Evolutionary conservation across 192 early-diverging fungal species (phyloP).

Genomic region (Radiomyces spectabilis): DNA sequence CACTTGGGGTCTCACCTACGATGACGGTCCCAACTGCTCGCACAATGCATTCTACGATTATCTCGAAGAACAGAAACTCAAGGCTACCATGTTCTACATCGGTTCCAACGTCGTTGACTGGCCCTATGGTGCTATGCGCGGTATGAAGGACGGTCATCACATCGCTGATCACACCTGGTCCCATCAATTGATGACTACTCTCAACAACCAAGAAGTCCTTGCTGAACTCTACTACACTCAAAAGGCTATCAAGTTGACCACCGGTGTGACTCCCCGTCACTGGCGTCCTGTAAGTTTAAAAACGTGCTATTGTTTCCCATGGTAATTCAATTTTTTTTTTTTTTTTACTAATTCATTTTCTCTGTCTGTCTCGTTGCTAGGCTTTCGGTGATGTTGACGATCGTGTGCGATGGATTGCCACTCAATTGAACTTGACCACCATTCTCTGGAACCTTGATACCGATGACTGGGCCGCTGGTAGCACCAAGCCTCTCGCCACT

Average conservation of each 20-base stretch:
- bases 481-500: neutral
- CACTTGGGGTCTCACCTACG: constrained; percentile 46
- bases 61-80: constrained; percentile 34
- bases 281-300: constrained; percentile 42
- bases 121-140: constrained; percentile 28
- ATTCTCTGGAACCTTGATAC: constrained; percentile 50
- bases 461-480: constrained; percentile 37
- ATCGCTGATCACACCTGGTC: constrained; percentile 60
- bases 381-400: constrained; percentile 41
- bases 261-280: constrained; percentile 41
- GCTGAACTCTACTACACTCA: constrained; percentile 54
- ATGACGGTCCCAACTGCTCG: constrained; percentile 49
- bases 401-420: constrained; percentile 42
- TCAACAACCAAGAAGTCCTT: constrained; percentile 36
- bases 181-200: constrained; percentile 40
- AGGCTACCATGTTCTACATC: constrained; percentile 33
- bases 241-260: constrained; percentile 38
- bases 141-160: constrained; percentile 46
- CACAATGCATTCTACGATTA: constrained; percentile 34
- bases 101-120: constrained; percentile 33
- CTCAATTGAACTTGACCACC: constrained; percentile 41
- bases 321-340: neutral
- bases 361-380: neutral
- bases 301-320: neutral
- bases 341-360: neutral